A percentile compares a stretch with the other conserved stretches of the same genome.
phyloP scores from a whole-genome alignment of 352 stramenopile genomes.

The Pythium pyrilobum region DNA sequence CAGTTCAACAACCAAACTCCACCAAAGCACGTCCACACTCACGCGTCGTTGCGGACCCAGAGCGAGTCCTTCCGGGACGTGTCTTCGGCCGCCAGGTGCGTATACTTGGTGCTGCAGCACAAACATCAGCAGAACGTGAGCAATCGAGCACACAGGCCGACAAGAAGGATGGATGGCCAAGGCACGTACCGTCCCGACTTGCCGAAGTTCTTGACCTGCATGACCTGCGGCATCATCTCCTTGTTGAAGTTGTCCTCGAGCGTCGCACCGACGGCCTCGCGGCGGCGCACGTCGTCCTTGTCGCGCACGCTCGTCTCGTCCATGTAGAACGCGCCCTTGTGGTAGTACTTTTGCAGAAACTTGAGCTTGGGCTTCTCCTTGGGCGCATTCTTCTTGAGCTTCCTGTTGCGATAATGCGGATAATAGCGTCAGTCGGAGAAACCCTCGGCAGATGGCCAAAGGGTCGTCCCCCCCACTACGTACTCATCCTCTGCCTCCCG shows the following conservation, averaged over 20 bases:
- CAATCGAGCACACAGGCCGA: background rate
- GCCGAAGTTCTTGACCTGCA: slow-evolving; percentile 99
- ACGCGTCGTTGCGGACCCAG: slow-evolving; percentile 67
- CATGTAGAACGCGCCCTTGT: slow-evolving; percentile 98
- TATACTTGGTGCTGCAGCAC: slow-evolving; percentile 92
- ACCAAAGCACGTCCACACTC: slow-evolving; percentile 7
- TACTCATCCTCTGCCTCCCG: slow-evolving; percentile 88
- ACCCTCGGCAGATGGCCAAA: too few relatives aligned
- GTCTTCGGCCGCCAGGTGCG: slow-evolving; percentile 97
- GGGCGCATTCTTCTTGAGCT: slow-evolving; percentile 74
- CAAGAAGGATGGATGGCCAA: too few relatives aligned
- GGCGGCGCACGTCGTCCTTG: slow-evolving; percentile 89
- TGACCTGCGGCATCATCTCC: slow-evolving; percentile 91
- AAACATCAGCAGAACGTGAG: background rate
- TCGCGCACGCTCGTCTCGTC: slow-evolving; percentile 89
- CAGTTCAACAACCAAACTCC: background rate
- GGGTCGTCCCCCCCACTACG: too few relatives aligned
- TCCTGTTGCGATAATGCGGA: too few relatives aligned
- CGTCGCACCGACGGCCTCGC: slow-evolving; percentile 86
- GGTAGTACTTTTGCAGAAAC: slow-evolving; percentile 98
- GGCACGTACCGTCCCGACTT: slow-evolving; percentile 77
- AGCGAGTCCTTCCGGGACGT: slow-evolving; percentile 85
- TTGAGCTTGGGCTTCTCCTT: slow-evolving; percentile 88
- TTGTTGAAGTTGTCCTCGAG: slow-evolving; percentile 94
- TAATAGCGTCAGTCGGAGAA: too few relatives aligned